Percentiles rank a stretch among this genome's conserved stretches.
Conservation (phyloP, 2,329 filamentous ascomycete species). For the Ceratocystis cacaofunesta region DNA sequence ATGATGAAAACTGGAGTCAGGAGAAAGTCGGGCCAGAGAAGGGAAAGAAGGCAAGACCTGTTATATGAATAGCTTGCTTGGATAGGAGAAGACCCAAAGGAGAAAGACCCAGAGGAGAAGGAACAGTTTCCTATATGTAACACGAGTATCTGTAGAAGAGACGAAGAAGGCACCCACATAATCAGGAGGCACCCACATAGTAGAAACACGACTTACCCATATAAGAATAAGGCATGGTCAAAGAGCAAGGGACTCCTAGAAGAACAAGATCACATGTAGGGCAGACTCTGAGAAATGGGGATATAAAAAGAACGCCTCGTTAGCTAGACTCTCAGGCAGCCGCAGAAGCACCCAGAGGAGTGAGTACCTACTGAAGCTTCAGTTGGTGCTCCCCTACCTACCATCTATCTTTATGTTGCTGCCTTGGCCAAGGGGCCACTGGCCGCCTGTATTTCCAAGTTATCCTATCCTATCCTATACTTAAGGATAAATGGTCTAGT, state of each 20-base stretch:
- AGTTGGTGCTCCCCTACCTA: background rate
- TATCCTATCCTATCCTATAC: background rate
- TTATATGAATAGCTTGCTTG: background rate
- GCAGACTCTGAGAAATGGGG: background rate
- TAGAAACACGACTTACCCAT: background rate
- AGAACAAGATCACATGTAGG: background rate
- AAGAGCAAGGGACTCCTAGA: background rate
- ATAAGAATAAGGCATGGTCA: background rate
- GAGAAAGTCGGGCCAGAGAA: background rate
- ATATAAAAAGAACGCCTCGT: background rate
- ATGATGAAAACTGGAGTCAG: background rate
- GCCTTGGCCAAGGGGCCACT: background rate
- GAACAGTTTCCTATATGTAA: background rate
- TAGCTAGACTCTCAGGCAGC: background rate
- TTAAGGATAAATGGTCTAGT: background rate
- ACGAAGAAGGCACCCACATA: background rate
- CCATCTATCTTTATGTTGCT: background rate
- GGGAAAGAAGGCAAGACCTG: background rate
- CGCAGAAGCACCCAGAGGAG: background rate
- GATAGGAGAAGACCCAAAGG: background rate
- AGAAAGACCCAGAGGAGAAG: background rate
- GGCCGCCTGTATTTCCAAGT: background rate
- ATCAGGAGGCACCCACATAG: background rate
- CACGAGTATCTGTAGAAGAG: background rate
- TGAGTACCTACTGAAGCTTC: background rate